A percentile compares a stretch with the other conserved stretches of the same genome.
phyloP scores from a whole-genome alignment of 2,329 filamentous ascomycete species.

The Cladobotryum protrusum region DNA sequence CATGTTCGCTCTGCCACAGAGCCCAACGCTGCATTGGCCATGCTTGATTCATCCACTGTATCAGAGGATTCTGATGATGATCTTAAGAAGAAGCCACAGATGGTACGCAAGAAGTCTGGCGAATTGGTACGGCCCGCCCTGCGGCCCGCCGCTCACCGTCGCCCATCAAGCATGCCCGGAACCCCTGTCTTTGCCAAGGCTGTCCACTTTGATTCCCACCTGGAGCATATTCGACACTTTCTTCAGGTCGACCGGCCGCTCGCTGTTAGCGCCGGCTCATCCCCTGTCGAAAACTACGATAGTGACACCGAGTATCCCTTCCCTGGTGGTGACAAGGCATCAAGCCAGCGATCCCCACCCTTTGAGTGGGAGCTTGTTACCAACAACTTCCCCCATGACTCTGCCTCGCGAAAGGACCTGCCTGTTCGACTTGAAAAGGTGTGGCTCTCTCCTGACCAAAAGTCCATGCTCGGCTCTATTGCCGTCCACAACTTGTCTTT shows the following conservation, averaged over 20 bases:
- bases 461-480: constrained; percentile 75
- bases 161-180: constrained; percentile 94
- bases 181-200: constrained; percentile 94
- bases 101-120: constrained; percentile 97
- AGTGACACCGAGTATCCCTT: constrained; percentile 90
- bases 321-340: constrained; percentile 40
- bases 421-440: constrained; percentile 80
- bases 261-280: constrained; percentile 92
- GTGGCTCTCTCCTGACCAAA: constrained; percentile 82
- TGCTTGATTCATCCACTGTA: constrained; percentile 43
- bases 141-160: constrained; percentile 64
- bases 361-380: constrained; percentile 86
- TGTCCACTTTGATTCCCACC: constrained; percentile 95
- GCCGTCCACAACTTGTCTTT: constrained; percentile 86
- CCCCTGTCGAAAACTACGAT: constrained; percentile 81
- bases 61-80: constrained; percentile 61
- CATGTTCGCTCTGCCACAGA: constrained; percentile 54
- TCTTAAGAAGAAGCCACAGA: constrained; percentile 65
- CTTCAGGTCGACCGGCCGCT: constrained; percentile 87
- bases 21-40: constrained; percentile 39
- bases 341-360: constrained; percentile 38
- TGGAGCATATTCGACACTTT: constrained; percentile 95
- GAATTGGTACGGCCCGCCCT: constrained; percentile 92
- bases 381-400: constrained; percentile 66
- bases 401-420: constrained; percentile 49